Base-by-base conservation (phyloP, 148 eudicot genomes). In the Spergularia marina region DNA sequence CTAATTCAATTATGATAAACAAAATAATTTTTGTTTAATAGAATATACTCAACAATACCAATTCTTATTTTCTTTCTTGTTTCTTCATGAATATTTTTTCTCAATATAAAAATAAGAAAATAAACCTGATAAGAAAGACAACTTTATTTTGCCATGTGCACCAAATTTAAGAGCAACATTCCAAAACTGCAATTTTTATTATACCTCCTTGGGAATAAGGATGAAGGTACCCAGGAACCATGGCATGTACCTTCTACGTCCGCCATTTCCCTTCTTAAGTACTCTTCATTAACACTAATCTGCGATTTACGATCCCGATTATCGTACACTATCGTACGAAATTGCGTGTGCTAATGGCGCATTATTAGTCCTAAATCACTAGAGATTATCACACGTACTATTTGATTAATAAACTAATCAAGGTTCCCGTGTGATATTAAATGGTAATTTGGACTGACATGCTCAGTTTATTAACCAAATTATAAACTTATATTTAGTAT, bases 111-210 rank as follows among this genome's bases (percentile, higher is more conserved):
- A 44, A 55, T 2, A 78, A 74, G 65, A 59, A 83, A 83, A 81
- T 40, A 44, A 72, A 61, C 63, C 71, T 81, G 58, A 59, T 7
- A 75, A 75, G 85, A 78, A 69, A 82, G 83, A 80, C 84, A 82
- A 60, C 71, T 74, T 82, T 78, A 74, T 80, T 44, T 84, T 79
- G 72, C 81, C 90, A 89, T 87, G 90, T 89, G 90, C 82, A 20
- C 60, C 23, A 74, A 77, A 85, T 81, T 89, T 75, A 89, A 89
- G 84, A 78, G 89, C 93, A 80, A 76, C 76, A 80, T 72, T 80
- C 74, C 79, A 71, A 72, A 74, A 80, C n/a, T 74, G 59, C 65
- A 69, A 74, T 1, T 41, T 57, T 55, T 51, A n/a, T 30, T 66
- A 20, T 66, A 66, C 51, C 23, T 36, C 74, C 70, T 66, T 79